Base-by-base conservation (phyloP, 306 rosid species). In the Quercus variabilis region DNA sequence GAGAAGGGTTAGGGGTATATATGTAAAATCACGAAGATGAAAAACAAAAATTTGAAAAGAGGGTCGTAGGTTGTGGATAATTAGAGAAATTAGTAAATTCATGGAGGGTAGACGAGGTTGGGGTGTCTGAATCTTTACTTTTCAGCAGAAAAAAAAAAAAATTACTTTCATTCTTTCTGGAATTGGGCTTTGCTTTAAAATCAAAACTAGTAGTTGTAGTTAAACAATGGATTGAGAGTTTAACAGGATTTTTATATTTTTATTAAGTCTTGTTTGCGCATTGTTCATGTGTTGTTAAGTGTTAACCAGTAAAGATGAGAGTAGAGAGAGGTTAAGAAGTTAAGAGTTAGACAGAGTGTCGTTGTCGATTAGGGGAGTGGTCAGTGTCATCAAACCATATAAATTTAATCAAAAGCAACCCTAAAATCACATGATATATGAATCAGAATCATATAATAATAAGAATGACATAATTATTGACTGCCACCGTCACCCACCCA, bases 361-460 rank as follows among this genome's bases (percentile, higher is more conserved):
- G 41, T 3, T 81, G 76, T 90, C 86, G 25, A 78, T 79, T 70
- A 7, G 89, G 38, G 69, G 86, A 65, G 57, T 38, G 72, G 89
- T 85, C 92, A 81, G 6, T 76, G 79, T 88, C 91, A 63, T 67
- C 43, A 46, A 90, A 88, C 90, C 52, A 88, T 38, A 7, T 38
- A 81, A 67, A 75, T 82, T 43, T 43, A 30, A 21, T 77, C 4
- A 41, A 15, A 76, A 62, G 30, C 55, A n/a, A 20, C 55, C 57
- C 64, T 13, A 56, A 58, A 58, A 58, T 6, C 64, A 58, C 64
- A 58, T 58, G 64, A 58, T 58, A 20, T 21, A 20, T 20, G 54
- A 49, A 49, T 49, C 15, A 49, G 54, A 11, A 49, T 12, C 15
- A 12, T 10, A 49, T 3, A 11, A 49, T 38, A 38, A 49, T 13